Conservation (phyloP, 768 basidiomycete genomes). For the Tephrocybe sp. region DNA sequence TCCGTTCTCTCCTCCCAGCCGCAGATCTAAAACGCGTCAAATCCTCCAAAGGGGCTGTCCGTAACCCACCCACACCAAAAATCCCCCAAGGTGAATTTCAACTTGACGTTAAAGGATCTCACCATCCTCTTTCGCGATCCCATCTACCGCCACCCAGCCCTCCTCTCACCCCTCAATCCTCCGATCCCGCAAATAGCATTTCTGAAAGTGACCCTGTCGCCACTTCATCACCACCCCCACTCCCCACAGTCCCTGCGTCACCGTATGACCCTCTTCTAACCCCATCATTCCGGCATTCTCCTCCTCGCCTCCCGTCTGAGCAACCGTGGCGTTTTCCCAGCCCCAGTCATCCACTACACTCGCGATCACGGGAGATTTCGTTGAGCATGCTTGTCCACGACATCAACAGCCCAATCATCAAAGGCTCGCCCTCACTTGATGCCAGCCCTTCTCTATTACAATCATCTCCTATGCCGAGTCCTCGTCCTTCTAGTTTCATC, state of each 20-base stretch:
- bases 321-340: conserved; percentile 83
- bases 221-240: conserved; percentile 29
- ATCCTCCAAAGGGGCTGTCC: conserved; percentile 14
- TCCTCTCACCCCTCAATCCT: conserved; percentile 36
- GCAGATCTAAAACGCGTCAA: conserved; percentile 23
- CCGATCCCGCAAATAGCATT: conserved; percentile 25
- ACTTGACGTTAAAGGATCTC: conserved; percentile 19
- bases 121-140: conserved; percentile 16
- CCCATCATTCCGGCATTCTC: conserved; percentile 76
- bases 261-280: conserved; percentile 76
- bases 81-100: conserved; percentile 24
- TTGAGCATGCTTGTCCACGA: conserved; percentile 61
- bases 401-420: conserved; percentile 45
- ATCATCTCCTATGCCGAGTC: conserved; percentile 34
- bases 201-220: conserved; percentile 20
- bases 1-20: conserved; percentile 33
- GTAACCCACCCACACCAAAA: conserved; percentile 21
- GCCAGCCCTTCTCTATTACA: conserved; percentile 32
- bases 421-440: conserved; percentile 24
- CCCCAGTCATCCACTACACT: conserved; percentile 75
- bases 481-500: conserved; percentile 16
- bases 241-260: conserved; percentile 52
- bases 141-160: conserved; percentile 29
- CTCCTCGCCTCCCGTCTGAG: conserved; percentile 69
- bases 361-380: conserved; percentile 58